Percentiles rank a stretch among this genome's conserved stretches.
These are phyloP conservation scores for Zangia roseola DNA, from an alignment of 768 basidiomycete species.

Conservation along the genomic window DNA sequence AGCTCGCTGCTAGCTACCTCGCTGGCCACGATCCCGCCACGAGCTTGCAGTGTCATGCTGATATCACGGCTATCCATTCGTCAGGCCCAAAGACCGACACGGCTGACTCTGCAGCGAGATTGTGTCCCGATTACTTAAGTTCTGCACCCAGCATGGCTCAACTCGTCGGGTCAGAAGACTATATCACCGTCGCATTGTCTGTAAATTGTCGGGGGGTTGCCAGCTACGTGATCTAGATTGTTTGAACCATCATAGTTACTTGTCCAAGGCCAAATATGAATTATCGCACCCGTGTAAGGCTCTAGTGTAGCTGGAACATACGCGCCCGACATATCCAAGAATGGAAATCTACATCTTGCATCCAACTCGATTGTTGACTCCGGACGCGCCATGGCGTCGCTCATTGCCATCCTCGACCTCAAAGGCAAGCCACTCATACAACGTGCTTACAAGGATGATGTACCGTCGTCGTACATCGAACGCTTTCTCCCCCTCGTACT, in stretches of 20 bases:
- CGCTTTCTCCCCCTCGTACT: constrained; percentile 90
- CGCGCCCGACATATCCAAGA: constrained; percentile 13
- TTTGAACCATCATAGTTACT: too few relatives aligned
- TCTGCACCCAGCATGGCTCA: constrained; percentile 15
- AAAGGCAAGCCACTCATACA: constrained; percentile 99
- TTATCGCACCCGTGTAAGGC: too few relatives aligned
- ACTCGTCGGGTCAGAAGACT: constrained; percentile 4
- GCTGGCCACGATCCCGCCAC: constrained; percentile 5
- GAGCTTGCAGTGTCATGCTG: constrained; percentile 8
- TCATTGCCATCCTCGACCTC: constrained; percentile 95
- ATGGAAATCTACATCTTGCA: constrained; percentile 10
- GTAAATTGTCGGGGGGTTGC: too few relatives aligned
- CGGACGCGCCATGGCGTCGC: constrained; percentile 46
- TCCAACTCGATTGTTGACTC: too few relatives aligned
- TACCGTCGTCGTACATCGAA: constrained; percentile 85
- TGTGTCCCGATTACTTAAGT: constrained; percentile 17
- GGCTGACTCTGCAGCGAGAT: constrained; percentile 11
- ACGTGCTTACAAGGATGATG: constrained; percentile 94
- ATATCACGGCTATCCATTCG: constrained; percentile 10
- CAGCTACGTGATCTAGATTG: too few relatives aligned
- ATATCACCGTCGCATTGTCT: constrained; percentile 9
- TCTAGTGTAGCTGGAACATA: too few relatives aligned
- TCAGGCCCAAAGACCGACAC: constrained; percentile 7
- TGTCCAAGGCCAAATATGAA: too few relatives aligned
- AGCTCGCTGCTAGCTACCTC: constrained; percentile 6